Evolutionary conservation across 2,329 filamentous ascomycete species (phyloP).

Genomic region (Alternaria gansuensis): DNA sequence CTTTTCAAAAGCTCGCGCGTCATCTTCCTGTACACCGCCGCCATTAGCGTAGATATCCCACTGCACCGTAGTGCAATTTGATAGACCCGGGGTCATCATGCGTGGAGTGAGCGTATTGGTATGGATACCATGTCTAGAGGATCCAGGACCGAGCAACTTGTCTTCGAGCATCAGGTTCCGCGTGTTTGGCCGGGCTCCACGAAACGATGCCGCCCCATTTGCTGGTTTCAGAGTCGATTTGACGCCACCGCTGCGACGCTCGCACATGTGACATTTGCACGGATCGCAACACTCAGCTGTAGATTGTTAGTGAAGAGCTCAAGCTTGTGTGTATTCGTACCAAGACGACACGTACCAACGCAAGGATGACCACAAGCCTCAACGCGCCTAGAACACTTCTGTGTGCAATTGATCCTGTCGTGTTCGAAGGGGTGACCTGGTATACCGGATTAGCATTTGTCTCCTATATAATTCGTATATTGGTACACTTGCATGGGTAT

Average conservation of each 20-base stretch:
- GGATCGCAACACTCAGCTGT: constrained; percentile 40
- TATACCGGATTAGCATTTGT: background rate
- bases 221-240: constrained; percentile 39
- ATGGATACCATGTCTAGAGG: background rate
- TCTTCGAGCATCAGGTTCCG: constrained; percentile 14
- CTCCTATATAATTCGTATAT: background rate
- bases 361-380: constrained; percentile 45
- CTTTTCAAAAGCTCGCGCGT: constrained; percentile 28
- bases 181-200: constrained; percentile 5
- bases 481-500: constrained; percentile 38
- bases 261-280: constrained; percentile 44
- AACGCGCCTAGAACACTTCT: constrained; percentile 37
- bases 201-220: constrained; percentile 11
- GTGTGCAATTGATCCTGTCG: constrained; percentile 45
- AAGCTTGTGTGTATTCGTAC: background rate
- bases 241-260: constrained; percentile 33
- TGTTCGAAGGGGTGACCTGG: constrained; percentile 33
- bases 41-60: constrained; percentile 25
- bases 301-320: constrained; percentile 5
- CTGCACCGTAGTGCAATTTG: constrained; percentile 12
- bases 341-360: constrained; percentile 19
- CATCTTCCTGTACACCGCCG: constrained; percentile 30
- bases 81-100: background rate
- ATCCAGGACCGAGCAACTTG: constrained; percentile 9
- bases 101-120: background rate